These are phyloP conservation scores for Acanthamoeba royreba DNA, from an alignment of 208 protist species.

Conservation along the genomic window DNA sequence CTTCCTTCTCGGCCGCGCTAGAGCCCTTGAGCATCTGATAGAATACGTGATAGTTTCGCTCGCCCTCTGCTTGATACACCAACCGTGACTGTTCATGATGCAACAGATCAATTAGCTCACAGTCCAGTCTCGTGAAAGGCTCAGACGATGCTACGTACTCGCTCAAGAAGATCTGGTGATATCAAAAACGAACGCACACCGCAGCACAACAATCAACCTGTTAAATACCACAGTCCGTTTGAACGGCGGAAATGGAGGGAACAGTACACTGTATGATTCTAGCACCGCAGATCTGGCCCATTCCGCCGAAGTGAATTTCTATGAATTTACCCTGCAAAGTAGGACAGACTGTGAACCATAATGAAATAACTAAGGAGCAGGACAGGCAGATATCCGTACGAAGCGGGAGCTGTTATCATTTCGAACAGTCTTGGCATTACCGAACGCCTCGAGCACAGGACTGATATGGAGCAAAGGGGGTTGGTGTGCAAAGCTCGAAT, in stretches of 20 bases:
- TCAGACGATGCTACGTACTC: too few species aligned
- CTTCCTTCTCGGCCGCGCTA: neutral
- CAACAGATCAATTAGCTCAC: neutral
- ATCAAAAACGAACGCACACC: constrained; percentile 36
- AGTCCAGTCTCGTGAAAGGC: too few species aligned
- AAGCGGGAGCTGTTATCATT: constrained; percentile 80
- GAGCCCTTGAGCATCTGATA: constrained; percentile 82
- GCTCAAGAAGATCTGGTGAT: constrained; percentile 71
- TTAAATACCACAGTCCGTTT: neutral
- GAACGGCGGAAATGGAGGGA: neutral
- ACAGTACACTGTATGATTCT: constrained; percentile 49
- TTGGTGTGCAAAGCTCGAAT: too few species aligned
- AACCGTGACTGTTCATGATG: constrained; percentile 59
- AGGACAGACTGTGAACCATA: constrained; percentile 14
- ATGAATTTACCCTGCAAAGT: constrained; percentile 64
- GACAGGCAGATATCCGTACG: neutral
- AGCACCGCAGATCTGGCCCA: constrained; percentile 29
- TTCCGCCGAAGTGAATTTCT: constrained; percentile 63
- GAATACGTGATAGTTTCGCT: constrained; percentile 85
- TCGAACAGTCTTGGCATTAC: constrained; percentile 70
- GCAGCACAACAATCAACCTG: neutral
- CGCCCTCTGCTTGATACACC: constrained; percentile 72
- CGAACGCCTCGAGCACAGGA: constrained; percentile 51
- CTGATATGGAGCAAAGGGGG: neutral
- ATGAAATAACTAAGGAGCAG: too few species aligned